Base-by-base conservation (phyloP, 495 filamentous ascomycete species). In the Neurospora africana region DNA sequence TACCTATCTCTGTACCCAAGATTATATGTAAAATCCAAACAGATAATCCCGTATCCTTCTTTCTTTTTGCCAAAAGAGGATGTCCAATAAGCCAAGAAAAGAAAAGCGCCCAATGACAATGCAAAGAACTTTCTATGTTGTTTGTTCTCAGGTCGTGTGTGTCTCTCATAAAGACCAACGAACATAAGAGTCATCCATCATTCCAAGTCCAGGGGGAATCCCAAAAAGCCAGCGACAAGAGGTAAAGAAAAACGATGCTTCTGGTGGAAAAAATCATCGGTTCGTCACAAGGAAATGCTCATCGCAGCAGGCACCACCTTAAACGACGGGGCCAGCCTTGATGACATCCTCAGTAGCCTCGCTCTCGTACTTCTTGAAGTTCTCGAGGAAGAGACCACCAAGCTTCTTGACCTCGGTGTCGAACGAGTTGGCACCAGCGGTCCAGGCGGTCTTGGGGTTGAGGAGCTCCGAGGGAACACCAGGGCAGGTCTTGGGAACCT, bases 371-470 rank as follows among this genome's bases (percentile, higher is more conserved):
- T 95, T 96, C 86, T 94, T 90, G 87, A 99, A 99, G 86, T 98
- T 98, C 84, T 97, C 92, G 79, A 90, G 88, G 87, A 98, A 98
- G 70, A 98, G 86, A 68, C 77, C 82, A 73, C 89, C 95, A 7
- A 99, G 89, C 85, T 97, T 97, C 79, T 83, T 91, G 68, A 98
- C 95, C 82, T 98, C 94, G 41, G 87, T 84, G 77, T 87, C 85
- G 89, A 98, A 99, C 80, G 88, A 88, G 69, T 91, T 87, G 41
- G 85, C 84, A 61, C 91, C 84, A 47, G 89, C 92, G 68, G 89
- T 95, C 95, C 95, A 99, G 76, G 91, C 91, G 80, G 89, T 95
- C 83, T 89, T 89, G 75, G 95, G 95, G 89, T 99, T 99, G 75
- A 99, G 89, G 36, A 99, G 88, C 86, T 97, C 94, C 72, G 86